Evolutionary conservation across 768 basidiomycete species (phyloP), one percentile per base, ranked within the genome.

Genomic region (Auricularia auricula-judae): DNA sequence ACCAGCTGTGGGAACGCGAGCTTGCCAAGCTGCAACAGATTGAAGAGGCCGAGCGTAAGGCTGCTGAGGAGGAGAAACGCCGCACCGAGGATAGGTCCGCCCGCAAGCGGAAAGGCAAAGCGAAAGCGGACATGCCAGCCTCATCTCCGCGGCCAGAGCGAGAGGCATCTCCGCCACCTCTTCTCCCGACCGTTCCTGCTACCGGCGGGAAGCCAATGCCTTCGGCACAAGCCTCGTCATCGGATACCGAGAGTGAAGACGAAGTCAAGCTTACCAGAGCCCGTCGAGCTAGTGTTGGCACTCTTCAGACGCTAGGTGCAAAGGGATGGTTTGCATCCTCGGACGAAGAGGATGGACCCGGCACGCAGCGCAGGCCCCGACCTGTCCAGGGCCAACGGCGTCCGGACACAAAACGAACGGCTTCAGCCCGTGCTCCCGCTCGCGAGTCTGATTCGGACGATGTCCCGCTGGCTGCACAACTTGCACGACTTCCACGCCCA

Each of bases 1-100:
- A 97, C 73, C 89, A 88, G n/a, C 70, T 96, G 10, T 96, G 94
- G 94, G 89, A 95, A 71, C 81, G 84, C 47, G 94, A 97, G 74
- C 82, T 93, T 79, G 83, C 75, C 18, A 96, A 91, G 73, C 77
- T 96, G 62, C 83, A 83, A 67, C 80, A 85, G 66, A 89, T 94
- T 0, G 87, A 96, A 72, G 86, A 84, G 12, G 72, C 70, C 62
- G 93, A 94, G 71, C 80, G 77, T 64, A 72, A 70, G 11, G 86
- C 84, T 64, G 81, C 79, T n/a, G 83, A 84, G 65, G 81, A 78
- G 39, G 79, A 76, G 62, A 76, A 70, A 71, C 77, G 72, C 61
- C 73, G 71, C 62, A 82, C 85, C 65, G 81, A 76, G 60, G 78
- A 77, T 67, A 80, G 76, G 62, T 79, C 78, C 65, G 76, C 73